Conservation (phyloP, 768 basidiomycete genomes). For the Termitomyces sp. region DNA sequence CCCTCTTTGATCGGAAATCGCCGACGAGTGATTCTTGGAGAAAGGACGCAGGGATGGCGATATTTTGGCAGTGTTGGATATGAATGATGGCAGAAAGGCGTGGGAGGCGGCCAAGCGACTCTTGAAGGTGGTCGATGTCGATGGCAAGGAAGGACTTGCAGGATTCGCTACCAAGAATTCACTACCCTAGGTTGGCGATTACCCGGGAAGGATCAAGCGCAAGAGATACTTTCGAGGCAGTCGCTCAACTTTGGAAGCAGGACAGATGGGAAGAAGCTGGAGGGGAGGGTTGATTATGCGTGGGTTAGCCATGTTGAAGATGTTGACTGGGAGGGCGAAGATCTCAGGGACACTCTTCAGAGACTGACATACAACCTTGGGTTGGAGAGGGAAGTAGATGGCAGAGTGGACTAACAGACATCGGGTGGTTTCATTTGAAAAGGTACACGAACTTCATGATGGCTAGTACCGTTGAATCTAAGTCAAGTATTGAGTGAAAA, state of each 20-base stretch:
- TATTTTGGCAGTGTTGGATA: conserved; percentile 74
- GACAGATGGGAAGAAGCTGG: conserved; percentile 19
- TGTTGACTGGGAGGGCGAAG: conserved; percentile 78
- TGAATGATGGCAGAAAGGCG: conserved; percentile 71
- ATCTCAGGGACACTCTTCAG: conserved; percentile 48
- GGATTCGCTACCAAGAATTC: conserved; percentile 43
- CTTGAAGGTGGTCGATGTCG: conserved; percentile 29
- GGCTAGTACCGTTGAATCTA: conserved; percentile 97
- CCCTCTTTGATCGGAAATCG: too few relatives aligned
- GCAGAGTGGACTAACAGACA: background rate
- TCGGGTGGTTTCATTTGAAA: conserved; percentile 48
- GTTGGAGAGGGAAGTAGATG: conserved; percentile 7
- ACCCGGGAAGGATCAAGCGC: conserved; percentile 59
- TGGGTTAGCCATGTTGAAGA: conserved; percentile 82
- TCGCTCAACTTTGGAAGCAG: conserved; percentile 37
- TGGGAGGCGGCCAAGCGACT: conserved; percentile 72
- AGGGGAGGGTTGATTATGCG: conserved; percentile 59
- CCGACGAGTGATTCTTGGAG: too few relatives aligned
- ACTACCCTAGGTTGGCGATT: conserved; percentile 78
- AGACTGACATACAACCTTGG: conserved; percentile 14
- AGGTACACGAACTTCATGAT: conserved; percentile 73
- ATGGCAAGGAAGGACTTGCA: conserved; percentile 15
- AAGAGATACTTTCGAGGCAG: conserved; percentile 68
- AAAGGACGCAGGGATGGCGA: conserved; percentile 47
- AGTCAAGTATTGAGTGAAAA: background rate